These are phyloP conservation scores for Hypomyces perniciosus DNA, from an alignment of 2,329 filamentous ascomycete species.

Conservation along the genomic window DNA sequence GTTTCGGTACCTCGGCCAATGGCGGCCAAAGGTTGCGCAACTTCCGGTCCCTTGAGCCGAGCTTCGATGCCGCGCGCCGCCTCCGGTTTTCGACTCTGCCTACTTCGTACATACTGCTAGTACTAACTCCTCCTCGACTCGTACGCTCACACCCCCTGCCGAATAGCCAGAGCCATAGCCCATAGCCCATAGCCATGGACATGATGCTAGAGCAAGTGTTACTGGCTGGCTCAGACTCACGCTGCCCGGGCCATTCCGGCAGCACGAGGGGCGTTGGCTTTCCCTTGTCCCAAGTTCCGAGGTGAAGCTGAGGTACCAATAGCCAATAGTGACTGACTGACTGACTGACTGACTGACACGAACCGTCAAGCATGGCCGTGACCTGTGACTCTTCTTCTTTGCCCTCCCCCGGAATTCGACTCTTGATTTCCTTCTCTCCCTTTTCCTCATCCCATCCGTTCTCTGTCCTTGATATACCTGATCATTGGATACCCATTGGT, in stretches of 20 bases:
- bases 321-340: background rate
- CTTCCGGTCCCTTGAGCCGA: constrained; percentile 15
- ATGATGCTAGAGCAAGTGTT: background rate
- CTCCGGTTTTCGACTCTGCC: background rate
- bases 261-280: background rate
- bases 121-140: no score
- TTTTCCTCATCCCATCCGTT: background rate
- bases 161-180: no score
- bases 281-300: constrained; percentile 4
- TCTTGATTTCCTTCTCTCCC: constrained; percentile 2
- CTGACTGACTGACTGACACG: constrained; percentile 4
- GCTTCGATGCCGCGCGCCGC: constrained; percentile 9
- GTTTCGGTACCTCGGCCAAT: constrained; percentile 36
- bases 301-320: constrained; percentile 3
- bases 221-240: background rate
- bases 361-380: background rate
- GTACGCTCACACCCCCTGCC: no score
- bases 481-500: constrained; percentile 2
- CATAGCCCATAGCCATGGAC: background rate
- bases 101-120: background rate
- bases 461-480: background rate
- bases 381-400: constrained; percentile 9
- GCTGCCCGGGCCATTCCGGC: constrained; percentile 14
- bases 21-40: constrained; percentile 24
- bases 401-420: background rate